phyloP scores from a whole-genome alignment of 257 asterid species.

The Penstemon newberryi region DNA sequence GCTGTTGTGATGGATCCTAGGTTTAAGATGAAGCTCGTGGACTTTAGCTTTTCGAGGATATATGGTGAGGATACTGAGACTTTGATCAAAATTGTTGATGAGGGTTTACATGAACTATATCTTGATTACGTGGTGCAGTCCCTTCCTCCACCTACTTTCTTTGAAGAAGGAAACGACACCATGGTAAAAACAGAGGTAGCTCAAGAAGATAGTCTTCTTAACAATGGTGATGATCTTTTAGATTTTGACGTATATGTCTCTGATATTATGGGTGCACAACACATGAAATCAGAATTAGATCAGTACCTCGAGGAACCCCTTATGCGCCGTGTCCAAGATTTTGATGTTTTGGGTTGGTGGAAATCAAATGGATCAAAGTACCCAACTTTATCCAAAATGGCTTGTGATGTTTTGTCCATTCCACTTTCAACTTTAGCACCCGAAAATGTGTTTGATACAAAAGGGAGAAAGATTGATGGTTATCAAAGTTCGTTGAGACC shows the following conservation, averaged over 20 bases:
- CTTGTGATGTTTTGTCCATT: conserved; percentile 69
- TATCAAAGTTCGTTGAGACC: conserved; percentile 52
- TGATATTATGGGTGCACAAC: conserved; percentile 47
- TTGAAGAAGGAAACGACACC: conserved; percentile 38
- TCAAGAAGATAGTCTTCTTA: conserved; percentile 38
- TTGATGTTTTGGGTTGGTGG: conserved; percentile 96
- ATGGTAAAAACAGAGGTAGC: conserved; percentile 35
- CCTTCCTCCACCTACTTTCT: conserved; percentile 37
- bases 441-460: conserved; percentile 56
- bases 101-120: conserved; percentile 53
- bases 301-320: conserved; percentile 58
- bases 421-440: conserved; percentile 59
- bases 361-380: conserved; percentile 46
- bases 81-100: conserved; percentile 47
- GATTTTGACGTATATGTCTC: conserved; percentile 56
- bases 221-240: conserved; percentile 40
- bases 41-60: conserved; percentile 49
- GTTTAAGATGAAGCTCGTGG: conserved; percentile 63
- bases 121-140: conserved; percentile 44
- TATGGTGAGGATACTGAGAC: conserved; percentile 46
- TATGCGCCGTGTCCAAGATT: conserved; percentile 64
- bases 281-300: conserved; percentile 57
- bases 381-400: conserved; percentile 72
- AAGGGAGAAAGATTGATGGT: conserved; percentile 45
- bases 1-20: conserved; percentile 82